Base-by-base conservation (phyloP, 495 filamentous ascomycete species). In the Podospora tetraspora region DNA sequence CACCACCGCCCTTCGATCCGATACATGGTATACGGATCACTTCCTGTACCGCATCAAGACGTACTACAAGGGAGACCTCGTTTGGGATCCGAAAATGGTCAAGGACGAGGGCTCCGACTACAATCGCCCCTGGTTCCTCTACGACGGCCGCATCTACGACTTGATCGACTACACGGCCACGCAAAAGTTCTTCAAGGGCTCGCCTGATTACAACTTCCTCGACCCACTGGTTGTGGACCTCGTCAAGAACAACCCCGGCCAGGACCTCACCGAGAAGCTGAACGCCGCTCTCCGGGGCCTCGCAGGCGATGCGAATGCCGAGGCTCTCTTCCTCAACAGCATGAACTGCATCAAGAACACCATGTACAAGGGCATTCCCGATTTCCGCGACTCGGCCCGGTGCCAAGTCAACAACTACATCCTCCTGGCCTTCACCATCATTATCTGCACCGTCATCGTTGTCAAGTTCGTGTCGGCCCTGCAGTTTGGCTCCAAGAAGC, bases 321-420 rank as follows among this genome's bases (percentile, higher is more conserved):
- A 75, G 73, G 66, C 73, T 66, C 74, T 79, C 7, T 84, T 87
- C 67, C 34, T 69, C 0, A 87, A 90, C 73, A 89, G 84, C 56
- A 73, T 91, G 62, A 88, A 86, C 62, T 99, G 95, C 79, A 84
- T 98, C 68, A 85, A 94, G 71, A 90, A 94, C 71, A 83, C 85
- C 3, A 98, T 97, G 74, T 94, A 93, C 71, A 81, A 88, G 56
- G 95, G 96, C 37, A 89, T 88, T 62, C 84, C 88, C 2, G 95
- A 99, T 76, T 97, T 97, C 84, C 86, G 95, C 66, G 81, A 91
- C 43, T 81, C 85, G 11, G 78, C 93, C 0, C 84, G 79, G 60
- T 99, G 95, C 76, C 89, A 91, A 72, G 90, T 93, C 72, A 97
- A 97, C 80, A 95, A 94, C 76, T 97, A 92, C 78, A 89, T 97